phyloP scores from a whole-genome alignment of 768 basidiomycete genomes.

The Cystofilobasidium capitatum region DNA sequence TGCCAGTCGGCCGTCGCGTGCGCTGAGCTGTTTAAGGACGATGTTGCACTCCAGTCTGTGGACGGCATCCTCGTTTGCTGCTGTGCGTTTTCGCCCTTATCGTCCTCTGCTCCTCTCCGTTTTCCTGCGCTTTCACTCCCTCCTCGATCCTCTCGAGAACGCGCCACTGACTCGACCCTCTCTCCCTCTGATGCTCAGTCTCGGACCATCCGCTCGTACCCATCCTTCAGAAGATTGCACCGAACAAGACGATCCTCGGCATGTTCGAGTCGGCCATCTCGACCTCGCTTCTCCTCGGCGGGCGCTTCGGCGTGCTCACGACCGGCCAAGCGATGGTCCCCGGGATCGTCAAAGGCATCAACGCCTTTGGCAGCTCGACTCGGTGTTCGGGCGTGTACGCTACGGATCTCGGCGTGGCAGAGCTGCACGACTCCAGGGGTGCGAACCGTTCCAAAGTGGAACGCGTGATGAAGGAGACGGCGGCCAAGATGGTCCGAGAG shows the following conservation, averaged over 20 bases:
- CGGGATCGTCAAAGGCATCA: constrained; percentile 34
- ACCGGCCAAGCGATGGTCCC: constrained; percentile 41
- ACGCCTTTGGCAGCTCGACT: constrained; percentile 30
- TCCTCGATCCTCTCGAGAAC: background rate
- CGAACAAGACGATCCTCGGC: constrained; percentile 33
- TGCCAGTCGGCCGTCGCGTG: background rate
- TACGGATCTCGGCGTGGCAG: constrained; percentile 39
- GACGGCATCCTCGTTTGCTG: background rate
- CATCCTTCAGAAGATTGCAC: constrained; percentile 28
- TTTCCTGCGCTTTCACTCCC: background rate
- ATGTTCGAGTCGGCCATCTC: constrained; percentile 41
- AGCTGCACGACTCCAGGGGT: constrained; percentile 35
- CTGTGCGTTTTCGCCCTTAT: background rate
- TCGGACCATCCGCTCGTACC: constrained; percentile 40
- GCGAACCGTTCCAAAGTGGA: constrained; percentile 36
- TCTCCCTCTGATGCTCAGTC: constrained; percentile 2
- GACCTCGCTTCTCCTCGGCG: constrained; percentile 29
- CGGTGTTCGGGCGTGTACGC: constrained; percentile 39
- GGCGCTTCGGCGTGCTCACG: constrained; percentile 41
- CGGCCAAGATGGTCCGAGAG: constrained; percentile 31
- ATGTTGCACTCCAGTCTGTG: background rate
- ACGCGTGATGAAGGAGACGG: constrained; percentile 33
- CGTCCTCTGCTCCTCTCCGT: background rate
- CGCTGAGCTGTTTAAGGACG: background rate
- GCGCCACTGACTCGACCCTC: background rate